Conservation (phyloP, 73 alveolate species). For the Paramecium caudatum region DNA sequence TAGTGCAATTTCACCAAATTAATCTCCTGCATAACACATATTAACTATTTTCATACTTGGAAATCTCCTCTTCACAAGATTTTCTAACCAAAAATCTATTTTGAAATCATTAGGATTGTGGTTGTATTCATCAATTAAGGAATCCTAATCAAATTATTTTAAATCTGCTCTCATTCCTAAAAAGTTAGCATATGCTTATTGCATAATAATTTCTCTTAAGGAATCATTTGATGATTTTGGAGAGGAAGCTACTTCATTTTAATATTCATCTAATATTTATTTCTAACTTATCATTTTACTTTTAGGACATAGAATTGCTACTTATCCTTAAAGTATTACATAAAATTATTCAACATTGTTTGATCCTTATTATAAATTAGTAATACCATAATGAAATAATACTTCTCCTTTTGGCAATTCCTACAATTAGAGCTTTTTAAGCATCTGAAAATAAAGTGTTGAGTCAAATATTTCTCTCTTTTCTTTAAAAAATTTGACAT, state of each 20-base stretch:
- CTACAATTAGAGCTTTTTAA: not conserved
- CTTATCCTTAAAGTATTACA: slow-evolving; percentile 18
- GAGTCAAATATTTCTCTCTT: slow-evolving; percentile 58
- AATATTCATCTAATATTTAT: slow-evolving; percentile 33
- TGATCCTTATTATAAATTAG: not conserved
- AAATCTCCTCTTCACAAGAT: not conserved
- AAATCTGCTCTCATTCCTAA: slow-evolving; percentile 13
- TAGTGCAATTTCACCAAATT: slow-evolving; percentile 50
- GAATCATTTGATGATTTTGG: slow-evolving; percentile 25
- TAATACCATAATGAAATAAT: slow-evolving; percentile 61
- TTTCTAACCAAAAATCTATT: slow-evolving; percentile 12
- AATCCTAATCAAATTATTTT: slow-evolving; percentile 36
- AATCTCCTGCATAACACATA: slow-evolving; percentile 30
- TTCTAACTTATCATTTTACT: not conserved
- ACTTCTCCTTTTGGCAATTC: slow-evolving; percentile 30
- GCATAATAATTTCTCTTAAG: not conserved
- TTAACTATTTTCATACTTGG: slow-evolving; percentile 58
- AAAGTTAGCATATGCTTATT: slow-evolving; percentile 29
- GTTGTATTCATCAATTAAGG: slow-evolving; percentile 25
- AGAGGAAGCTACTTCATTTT: not conserved
- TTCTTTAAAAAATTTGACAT: slow-evolving; percentile 51
- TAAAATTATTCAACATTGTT: not conserved
- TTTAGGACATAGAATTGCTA: slow-evolving; percentile 62
- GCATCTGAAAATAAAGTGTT: not conserved
- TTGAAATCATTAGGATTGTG: not conserved